phyloP scores from a whole-genome alignment of 768 basidiomycete species.

The Pisolithus microcarpus region DNA sequence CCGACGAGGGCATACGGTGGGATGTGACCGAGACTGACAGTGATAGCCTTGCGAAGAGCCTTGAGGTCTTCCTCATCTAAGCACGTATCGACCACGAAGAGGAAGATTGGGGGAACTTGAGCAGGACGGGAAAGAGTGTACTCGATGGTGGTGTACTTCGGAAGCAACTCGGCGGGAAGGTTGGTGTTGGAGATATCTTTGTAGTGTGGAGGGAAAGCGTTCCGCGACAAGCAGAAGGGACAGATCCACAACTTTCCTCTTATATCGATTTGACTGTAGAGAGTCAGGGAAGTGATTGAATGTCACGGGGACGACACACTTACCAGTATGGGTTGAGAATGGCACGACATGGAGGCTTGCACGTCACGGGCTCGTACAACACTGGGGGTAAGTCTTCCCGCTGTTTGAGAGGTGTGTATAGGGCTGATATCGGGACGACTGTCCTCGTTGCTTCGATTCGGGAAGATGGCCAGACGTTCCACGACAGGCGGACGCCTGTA shows the following conservation, averaged over 20 bases:
- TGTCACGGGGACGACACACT: slow-evolving; percentile 17
- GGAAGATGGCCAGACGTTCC: slow-evolving; percentile 99
- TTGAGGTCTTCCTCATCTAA: slow-evolving; percentile 94
- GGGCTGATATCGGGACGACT: slow-evolving; percentile 95
- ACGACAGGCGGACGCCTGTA: slow-evolving; percentile 86
- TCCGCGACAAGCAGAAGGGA: slow-evolving; percentile 95
- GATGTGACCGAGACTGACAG: slow-evolving; percentile 86
- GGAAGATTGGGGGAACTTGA: slow-evolving; percentile 91
- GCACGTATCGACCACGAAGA: slow-evolving; percentile 97
- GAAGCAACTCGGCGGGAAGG: slow-evolving; percentile 89
- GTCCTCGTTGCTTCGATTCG: slow-evolving; percentile 97
- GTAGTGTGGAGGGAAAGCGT: slow-evolving; percentile 97
- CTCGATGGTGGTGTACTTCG: slow-evolving; percentile 99
- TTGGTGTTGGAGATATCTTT: slow-evolving; percentile 98
- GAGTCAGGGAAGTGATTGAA: background rate
- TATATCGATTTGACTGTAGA: slow-evolving; percentile 89
- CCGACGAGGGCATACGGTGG: slow-evolving; percentile 95
- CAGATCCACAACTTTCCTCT: slow-evolving; percentile 99
- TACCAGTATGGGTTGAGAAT: slow-evolving; percentile 98
- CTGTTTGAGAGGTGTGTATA: slow-evolving; percentile 93
- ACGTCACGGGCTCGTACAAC: slow-evolving; percentile 96
- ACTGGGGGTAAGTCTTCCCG: slow-evolving; percentile 94
- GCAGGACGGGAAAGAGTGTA: slow-evolving; percentile 93
- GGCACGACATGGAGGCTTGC: slow-evolving; percentile 95
- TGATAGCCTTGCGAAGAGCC: slow-evolving; percentile 89